Evolutionary conservation across 768 basidiomycete genomes (phyloP).

Genomic region (Rhodotorula graminis): DNA sequence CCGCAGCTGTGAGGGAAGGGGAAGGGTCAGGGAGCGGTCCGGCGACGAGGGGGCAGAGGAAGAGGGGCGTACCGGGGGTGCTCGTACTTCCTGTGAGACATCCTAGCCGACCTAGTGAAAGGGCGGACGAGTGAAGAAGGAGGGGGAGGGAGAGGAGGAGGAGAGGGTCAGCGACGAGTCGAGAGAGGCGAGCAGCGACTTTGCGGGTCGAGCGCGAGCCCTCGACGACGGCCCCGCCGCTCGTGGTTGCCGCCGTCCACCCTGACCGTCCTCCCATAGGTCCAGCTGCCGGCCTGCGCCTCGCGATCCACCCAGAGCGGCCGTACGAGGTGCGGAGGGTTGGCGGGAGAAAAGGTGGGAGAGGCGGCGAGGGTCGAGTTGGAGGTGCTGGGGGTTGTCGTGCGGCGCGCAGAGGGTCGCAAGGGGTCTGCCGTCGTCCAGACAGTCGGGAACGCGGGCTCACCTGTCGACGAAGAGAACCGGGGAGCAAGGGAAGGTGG

Average conservation of each 20-base stretch:
- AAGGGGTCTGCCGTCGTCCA: too few relatives aligned
- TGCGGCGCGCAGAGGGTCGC: too few relatives aligned
- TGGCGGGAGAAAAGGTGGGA: not conserved
- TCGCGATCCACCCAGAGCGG: not conserved
- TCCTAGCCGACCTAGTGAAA: slow-evolving; percentile 14
- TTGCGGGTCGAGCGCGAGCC: not conserved
- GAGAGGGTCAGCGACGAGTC: slow-evolving; percentile 1
- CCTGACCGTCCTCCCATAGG: not conserved
- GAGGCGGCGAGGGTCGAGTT: not conserved
- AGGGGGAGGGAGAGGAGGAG: not conserved
- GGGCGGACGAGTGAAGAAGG: not conserved
- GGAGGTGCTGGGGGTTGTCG: not conserved
- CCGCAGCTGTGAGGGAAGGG: slow-evolving; percentile 51
- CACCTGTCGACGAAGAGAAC: slow-evolving; percentile 1
- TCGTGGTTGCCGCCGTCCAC: too few relatives aligned
- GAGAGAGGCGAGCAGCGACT: not conserved
- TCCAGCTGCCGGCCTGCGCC: not conserved
- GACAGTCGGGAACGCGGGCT: not conserved
- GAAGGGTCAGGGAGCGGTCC: not conserved
- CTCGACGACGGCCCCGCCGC: not conserved
- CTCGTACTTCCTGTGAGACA: slow-evolving; percentile 42
- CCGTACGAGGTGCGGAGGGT: not conserved
- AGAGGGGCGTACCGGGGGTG: slow-evolving; percentile 37
- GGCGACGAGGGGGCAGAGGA: not conserved
- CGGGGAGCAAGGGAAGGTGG: not conserved